Evolutionary conservation across 225 moss, liverwort and hornwort species (phyloP).

Genomic region (Antitrichia curtipendula): DNA sequence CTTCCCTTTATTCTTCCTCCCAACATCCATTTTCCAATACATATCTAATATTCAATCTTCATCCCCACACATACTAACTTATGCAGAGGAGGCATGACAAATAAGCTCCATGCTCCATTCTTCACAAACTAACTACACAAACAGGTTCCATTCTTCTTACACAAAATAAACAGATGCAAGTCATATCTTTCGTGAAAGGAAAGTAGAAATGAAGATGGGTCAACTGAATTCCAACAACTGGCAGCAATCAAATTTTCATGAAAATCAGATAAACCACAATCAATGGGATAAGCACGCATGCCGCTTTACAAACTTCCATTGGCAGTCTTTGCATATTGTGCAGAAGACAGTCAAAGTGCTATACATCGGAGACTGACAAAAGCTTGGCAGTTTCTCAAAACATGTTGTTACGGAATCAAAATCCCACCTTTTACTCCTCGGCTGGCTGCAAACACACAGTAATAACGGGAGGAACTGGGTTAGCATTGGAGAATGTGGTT

Average conservation of each 20-base stretch:
- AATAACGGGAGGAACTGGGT: not conserved
- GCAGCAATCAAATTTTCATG: not conserved
- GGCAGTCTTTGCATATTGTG: not conserved
- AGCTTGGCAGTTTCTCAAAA: not conserved
- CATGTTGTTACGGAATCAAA: not conserved
- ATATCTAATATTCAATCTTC: not conserved
- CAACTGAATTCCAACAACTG: not conserved
- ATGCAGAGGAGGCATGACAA: not conserved
- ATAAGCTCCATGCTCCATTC: not conserved
- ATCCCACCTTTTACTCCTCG: not conserved
- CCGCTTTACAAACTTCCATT: not conserved
- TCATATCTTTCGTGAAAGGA: not conserved
- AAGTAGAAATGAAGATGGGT: not conserved
- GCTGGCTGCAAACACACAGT: not conserved
- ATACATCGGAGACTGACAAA: not conserved
- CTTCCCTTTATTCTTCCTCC: not conserved
- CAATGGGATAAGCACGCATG: not conserved
- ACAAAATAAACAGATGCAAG: not conserved
- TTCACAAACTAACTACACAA: not conserved
- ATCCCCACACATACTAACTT: no score
- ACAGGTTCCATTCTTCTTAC: not conserved
- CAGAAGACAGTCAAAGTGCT: not conserved
- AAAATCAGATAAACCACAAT: not conserved
- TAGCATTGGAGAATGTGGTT: not conserved
- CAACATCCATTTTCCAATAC: not conserved